Evolutionary conservation across 768 basidiomycete species (phyloP), one percentile per base, ranked within the genome.

Genomic region (Stropharia rugosoannulata): DNA sequence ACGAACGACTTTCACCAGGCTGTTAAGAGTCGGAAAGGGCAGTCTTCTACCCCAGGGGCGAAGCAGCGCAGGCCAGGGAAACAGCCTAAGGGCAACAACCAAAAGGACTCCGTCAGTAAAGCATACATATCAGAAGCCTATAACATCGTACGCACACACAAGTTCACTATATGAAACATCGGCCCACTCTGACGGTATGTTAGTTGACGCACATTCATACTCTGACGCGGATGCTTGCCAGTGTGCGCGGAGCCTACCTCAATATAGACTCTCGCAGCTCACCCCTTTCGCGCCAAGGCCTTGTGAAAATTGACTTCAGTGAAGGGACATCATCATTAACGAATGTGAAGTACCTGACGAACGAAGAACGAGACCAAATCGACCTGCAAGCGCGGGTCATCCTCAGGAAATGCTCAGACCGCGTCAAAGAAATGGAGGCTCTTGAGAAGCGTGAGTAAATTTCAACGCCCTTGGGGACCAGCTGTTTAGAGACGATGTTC

Each of bases 351-450:
- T 75, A 87, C 64, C 80, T 99, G 5, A 85, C 85, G 8, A 95
- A 98, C 66, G 85, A 92, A 59, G 95, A 99, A 69, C 80, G 95
- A 58, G 95, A 98, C 72, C 93, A 97, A 73, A 91, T 99, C 51
- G 97, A 99, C 78, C 74, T 95, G 57, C 90, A 96, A 67, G 89
- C 93, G 32, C 87, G 90, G 61, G 81, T 93, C 63, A 88, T 97
- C 52, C 76, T 98, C 47, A 81, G 86, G 48, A 83, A 87, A 51
- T 97, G 94, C 73, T 85, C 92, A 32, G 90, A 95, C 60, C 78
- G 91, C 62, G 89, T 98, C 7, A 87, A 85, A 62, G 84, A 89
- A 69, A 85, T 99, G 82, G 97, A 98, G 68, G 77, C 79, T 39
- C 73, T 92, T 25, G 97, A 98, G 76, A 89, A 90, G 70, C 84